A percentile compares a stretch with the other conserved stretches of the same genome.
Conservation (phyloP, 768 basidiomycete species). For the Leucogyrophana mollusca region DNA sequence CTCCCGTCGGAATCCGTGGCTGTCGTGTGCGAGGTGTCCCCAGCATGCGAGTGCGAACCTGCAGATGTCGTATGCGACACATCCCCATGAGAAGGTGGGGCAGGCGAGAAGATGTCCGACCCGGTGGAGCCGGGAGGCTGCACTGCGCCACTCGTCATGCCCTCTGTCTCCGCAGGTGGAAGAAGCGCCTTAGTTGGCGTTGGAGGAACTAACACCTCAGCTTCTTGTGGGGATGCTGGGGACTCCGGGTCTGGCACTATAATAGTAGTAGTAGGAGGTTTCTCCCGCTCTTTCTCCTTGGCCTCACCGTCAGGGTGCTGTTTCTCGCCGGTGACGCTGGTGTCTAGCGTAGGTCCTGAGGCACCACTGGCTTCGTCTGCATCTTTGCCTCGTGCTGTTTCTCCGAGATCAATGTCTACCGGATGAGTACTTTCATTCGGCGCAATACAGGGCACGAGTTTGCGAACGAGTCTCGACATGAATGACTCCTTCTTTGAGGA, state of each 20-base stretch:
- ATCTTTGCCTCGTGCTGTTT: constrained; percentile 16
- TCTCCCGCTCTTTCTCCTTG: constrained; percentile 36
- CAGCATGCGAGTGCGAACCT: constrained; percentile 24
- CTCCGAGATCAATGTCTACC: constrained; percentile 38
- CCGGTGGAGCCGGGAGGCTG: constrained; percentile 86
- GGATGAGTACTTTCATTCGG: constrained; percentile 46
- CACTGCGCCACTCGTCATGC: constrained; percentile 88
- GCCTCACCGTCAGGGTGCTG: constrained; percentile 18
- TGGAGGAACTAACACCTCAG: constrained; percentile 43
- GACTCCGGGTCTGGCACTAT: constrained; percentile 13
- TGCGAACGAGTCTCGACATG: constrained; percentile 56
- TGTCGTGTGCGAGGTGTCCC: constrained; percentile 29
- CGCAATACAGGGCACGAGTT: constrained; percentile 67
- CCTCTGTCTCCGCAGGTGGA: constrained; percentile 72
- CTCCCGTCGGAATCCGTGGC: constrained; percentile 34
- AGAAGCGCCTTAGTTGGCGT: constrained; percentile 44
- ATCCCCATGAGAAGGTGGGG: constrained; percentile 22
- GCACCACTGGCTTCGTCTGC: constrained; percentile 17
- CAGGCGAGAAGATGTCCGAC: constrained; percentile 28
- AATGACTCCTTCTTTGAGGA: constrained; percentile 49
- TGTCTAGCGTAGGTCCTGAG: constrained; percentile 16
- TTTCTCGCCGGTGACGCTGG: constrained; percentile 28
- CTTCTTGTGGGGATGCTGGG: constrained; percentile 26
- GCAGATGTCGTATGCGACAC: constrained; percentile 19
- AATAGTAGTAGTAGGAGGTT: constrained; percentile 34